Conservation (phyloP, 2,329 filamentous ascomycete species). For the Thyridium curvatum region DNA sequence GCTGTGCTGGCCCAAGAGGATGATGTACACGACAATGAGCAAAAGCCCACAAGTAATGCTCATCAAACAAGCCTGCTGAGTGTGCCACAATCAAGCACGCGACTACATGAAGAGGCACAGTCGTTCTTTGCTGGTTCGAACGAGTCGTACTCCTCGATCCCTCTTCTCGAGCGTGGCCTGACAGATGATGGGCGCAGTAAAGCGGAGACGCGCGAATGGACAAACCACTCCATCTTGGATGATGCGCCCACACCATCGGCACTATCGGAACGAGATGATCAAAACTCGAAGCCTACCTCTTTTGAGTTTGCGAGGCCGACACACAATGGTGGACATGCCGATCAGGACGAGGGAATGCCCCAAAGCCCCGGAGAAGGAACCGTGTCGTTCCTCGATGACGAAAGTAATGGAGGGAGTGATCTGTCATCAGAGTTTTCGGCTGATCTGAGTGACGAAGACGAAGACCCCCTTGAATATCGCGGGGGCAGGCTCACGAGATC, state of each 20-base stretch:
- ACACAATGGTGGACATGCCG: slow-evolving; percentile 41
- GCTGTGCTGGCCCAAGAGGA: slow-evolving; percentile 8
- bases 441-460: slow-evolving; percentile 34
- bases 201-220: slow-evolving; percentile 41
- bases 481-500: slow-evolving; percentile 16
- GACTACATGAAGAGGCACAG: slow-evolving; percentile 24
- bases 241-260: slow-evolving; percentile 16
- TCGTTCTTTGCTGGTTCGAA: slow-evolving; percentile 57
- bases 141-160: slow-evolving; percentile 71
- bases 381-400: slow-evolving; percentile 39
- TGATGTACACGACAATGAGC: slow-evolving; percentile 1
- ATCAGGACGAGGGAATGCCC: slow-evolving; percentile 24
- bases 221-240: slow-evolving; percentile 46
- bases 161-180: slow-evolving; percentile 64
- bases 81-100: neutral
- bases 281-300: slow-evolving; percentile 32
- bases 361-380: slow-evolving; percentile 14
- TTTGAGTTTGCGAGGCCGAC: slow-evolving; percentile 51
- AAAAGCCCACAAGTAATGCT: slow-evolving; percentile 3
- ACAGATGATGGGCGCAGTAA: slow-evolving; percentile 43
- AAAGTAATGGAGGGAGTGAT: slow-evolving; percentile 46
- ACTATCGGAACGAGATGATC: slow-evolving; percentile 8
- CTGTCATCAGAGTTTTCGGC: slow-evolving; percentile 57
- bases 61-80: too few relatives aligned
- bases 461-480: slow-evolving; percentile 16